These are phyloP conservation scores for Dioszegia crocea DNA, from an alignment of 768 basidiomycete species.

Conservation along the genomic window DNA sequence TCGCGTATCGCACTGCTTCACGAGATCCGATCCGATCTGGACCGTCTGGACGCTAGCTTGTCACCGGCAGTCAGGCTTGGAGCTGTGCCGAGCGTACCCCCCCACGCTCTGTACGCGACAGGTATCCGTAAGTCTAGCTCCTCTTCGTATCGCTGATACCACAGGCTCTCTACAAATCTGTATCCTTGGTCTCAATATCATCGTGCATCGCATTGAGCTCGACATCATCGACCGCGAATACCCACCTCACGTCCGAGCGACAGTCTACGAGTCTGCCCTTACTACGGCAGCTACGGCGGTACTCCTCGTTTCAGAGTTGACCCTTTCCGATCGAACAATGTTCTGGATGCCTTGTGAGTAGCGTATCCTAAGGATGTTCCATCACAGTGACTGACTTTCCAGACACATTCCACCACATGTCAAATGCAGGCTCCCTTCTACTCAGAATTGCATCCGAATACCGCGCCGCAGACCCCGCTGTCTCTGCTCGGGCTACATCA, in stretches of 20 bases:
- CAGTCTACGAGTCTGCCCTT: slow-evolving; percentile 6
- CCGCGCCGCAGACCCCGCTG: neutral
- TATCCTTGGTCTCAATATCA: slow-evolving; percentile 5
- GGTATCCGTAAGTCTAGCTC: slow-evolving; percentile 7
- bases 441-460: slow-evolving; percentile 7
- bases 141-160: neutral
- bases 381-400: neutral
- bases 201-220: slow-evolving; percentile 10
- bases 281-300: neutral
- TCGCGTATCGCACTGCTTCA: slow-evolving; percentile 6
- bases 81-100: neutral
- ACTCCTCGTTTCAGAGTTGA: slow-evolving; percentile 8
- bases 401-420: slow-evolving; percentile 16
- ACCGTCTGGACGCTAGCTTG: neutral
- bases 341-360: slow-evolving; percentile 28
- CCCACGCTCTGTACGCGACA: neutral
- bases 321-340: slow-evolving; percentile 4
- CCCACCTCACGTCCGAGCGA: slow-evolving; percentile 3
- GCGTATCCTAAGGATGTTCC: neutral
- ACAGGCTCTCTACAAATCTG: slow-evolving; percentile 6
- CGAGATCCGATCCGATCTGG: slow-evolving; percentile 8
- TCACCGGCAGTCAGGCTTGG: neutral
- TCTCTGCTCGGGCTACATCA: neutral
- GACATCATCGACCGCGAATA: slow-evolving; percentile 6
- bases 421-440: slow-evolving; percentile 12